Evolutionary conservation across 495 filamentous ascomycete species (phyloP), one percentile per base, ranked within the genome.

Genomic region (Evernia prunastri): DNA sequence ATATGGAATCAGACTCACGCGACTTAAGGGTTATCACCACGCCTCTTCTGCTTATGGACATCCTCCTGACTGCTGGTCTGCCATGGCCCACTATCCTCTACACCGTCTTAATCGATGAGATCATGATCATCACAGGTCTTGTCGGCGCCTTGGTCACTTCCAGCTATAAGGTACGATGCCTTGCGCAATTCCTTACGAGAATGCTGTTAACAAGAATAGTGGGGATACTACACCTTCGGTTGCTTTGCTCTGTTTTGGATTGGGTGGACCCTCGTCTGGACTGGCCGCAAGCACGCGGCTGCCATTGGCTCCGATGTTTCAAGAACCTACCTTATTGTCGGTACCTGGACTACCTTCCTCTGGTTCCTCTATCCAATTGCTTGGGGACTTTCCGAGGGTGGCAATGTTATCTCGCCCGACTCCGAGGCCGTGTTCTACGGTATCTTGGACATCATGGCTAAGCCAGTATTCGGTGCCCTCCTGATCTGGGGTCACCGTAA

Each of bases 361-460:
- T 78, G 75, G 83, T 68, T 86, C 36, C 71, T 89, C n/a, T 90
- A 90, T 72, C 86, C 88, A 6, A 80, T 90, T 62, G 80, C 80
- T 15, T 90, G 83, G 80, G 88, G 86, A 61, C 66, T 90, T 13
- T 77, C 74, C 45, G 88, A 90, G 65, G 87, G 87, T 37, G 85
- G 86, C 6, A 89, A 90, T 69, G 72, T 81, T 61, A 86, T 89
- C 62, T 70, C 81, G 3, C 81, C 85, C 0, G 86, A 87, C 63
- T 81, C 79, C 4, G 84, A 85, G 66, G 78, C 81, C n/a, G 72
- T 89, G 62, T 90, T 91, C 73, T 90, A 89, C 66, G 86, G 86
- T 37, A 75, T 87, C 25, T 72, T 91, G 18, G 86, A 91, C 67
- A 67, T 89, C 10, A 61, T 88, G 18, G 72, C 84, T 9, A 82